Conservation (phyloP, 495 filamentous ascomycete species). For the Aspergillus funiculosus region DNA sequence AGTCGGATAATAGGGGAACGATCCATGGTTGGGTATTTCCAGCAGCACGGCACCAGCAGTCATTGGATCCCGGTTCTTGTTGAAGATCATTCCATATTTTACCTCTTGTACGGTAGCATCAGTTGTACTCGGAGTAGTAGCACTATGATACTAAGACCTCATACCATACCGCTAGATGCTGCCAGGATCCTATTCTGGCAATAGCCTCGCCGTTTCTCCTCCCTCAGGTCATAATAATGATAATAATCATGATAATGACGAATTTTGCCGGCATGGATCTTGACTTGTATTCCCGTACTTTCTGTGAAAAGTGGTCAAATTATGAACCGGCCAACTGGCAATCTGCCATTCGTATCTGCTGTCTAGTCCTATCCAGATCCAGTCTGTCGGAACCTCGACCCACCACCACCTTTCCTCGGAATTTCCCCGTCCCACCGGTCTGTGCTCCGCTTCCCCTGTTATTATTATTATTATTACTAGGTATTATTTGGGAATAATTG, state of each 20-base stretch:
- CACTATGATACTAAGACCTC: too few species aligned
- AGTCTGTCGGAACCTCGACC: conserved; percentile 23
- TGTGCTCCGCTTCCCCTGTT: conserved; percentile 7
- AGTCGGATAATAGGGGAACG: conserved; percentile 17
- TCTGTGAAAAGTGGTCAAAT: conserved; percentile 9
- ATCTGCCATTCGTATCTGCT: too few species aligned
- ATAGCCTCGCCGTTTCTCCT: too few species aligned
- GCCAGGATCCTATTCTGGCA: neutral
- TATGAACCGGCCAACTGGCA: conserved; percentile 15
- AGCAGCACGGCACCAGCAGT: conserved; percentile 23
- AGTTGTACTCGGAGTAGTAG: neutral
- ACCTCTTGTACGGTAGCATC: neutral
- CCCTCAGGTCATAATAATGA: too few species aligned
- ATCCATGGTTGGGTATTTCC: conserved; percentile 21
- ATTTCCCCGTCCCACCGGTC: conserved; percentile 17
- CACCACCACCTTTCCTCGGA: conserved; percentile 12
- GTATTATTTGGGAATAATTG: too few species aligned
- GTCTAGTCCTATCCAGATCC: conserved; percentile 22
- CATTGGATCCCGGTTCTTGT: conserved; percentile 21
- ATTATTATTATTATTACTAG: conserved; percentile 5
- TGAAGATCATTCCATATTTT: conserved; percentile 20
- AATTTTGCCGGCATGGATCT: too few species aligned
- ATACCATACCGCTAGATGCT: neutral
- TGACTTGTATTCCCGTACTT: neutral
- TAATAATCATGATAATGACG: too few species aligned